A percentile compares a stretch with the other conserved stretches of the same genome.
phyloP scores from a whole-genome alignment of 768 basidiomycete species.

The Tremella mesenterica region DNA sequence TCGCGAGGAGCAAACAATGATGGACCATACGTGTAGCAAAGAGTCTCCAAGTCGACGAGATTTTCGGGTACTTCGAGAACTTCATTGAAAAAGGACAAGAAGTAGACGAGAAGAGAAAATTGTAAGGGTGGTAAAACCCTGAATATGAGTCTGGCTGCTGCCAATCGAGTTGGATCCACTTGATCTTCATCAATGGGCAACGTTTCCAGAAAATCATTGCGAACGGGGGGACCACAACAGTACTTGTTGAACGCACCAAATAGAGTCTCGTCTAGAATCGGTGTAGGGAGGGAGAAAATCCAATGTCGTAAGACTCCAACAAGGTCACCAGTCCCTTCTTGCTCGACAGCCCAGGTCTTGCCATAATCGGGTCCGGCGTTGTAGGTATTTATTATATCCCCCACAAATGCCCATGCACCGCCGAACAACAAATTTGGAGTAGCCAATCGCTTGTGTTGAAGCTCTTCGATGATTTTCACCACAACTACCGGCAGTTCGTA shows the following conservation, averaged over 20 bases:
- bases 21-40: too few species aligned
- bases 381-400: too few species aligned
- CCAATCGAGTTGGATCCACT: slow-evolving; percentile 38
- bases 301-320: too few species aligned
- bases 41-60: too few species aligned
- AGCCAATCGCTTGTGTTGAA: too few species aligned
- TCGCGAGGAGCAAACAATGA: too few species aligned
- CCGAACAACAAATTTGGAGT: too few species aligned
- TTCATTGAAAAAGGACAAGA: slow-evolving; percentile 62
- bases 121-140: slow-evolving; percentile 52
- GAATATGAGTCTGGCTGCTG: slow-evolving; percentile 50
- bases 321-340: too few species aligned
- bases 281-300: slow-evolving; percentile 49
- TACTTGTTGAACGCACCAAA: slow-evolving; percentile 49
- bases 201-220: slow-evolving; percentile 10
- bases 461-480: slow-evolving; percentile 36
- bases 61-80: slow-evolving; percentile 52
- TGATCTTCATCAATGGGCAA: too few species aligned
- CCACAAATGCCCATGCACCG: too few species aligned
- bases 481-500: slow-evolving; percentile 36
- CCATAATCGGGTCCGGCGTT: too few species aligned
- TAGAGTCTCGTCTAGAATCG: slow-evolving; percentile 48
- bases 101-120: slow-evolving; percentile 64
- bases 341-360: too few species aligned
- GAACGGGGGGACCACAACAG: slow-evolving; percentile 44